Percentiles rank a stretch among this genome's conserved stretches.
These are phyloP conservation scores for Metschnikowia anglica DNA, from an alignment of 805 yeast species.

Conservation along the genomic window DNA sequence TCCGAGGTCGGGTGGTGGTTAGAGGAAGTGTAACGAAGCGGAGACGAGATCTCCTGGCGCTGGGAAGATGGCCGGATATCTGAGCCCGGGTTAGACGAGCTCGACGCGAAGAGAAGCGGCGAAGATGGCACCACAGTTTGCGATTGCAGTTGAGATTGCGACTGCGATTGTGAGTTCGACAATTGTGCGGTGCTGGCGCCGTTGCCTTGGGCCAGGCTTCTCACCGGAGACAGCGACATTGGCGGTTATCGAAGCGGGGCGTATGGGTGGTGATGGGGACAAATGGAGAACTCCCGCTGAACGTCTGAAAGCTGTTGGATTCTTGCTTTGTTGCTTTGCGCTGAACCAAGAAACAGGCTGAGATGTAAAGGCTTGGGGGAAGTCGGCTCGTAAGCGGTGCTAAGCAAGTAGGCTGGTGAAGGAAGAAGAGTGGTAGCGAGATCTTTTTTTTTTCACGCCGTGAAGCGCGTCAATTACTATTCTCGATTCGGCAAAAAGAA, in stretches of 20 bases:
- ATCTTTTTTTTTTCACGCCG: slow-evolving; percentile 3
- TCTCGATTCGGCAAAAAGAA: slow-evolving; percentile 25
- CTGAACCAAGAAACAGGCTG: too few species aligned
- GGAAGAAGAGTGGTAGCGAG: neutral
- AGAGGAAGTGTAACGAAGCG: slow-evolving; percentile 50
- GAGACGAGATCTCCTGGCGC: slow-evolving; percentile 44
- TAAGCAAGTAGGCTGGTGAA: neutral
- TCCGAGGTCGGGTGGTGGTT: slow-evolving; percentile 38
- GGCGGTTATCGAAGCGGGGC: too few species aligned
- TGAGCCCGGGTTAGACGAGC: slow-evolving; percentile 43
- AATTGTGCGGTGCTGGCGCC: slow-evolving; percentile 5
- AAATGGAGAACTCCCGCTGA: too few species aligned
- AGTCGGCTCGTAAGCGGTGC: neutral
- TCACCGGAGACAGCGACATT: slow-evolving; percentile 23
- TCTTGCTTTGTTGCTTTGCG: too few species aligned
- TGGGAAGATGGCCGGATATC: slow-evolving; percentile 29
- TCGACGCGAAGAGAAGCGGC: slow-evolving; percentile 53
- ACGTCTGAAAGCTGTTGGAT: too few species aligned
- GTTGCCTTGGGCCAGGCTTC: slow-evolving; percentile 19
- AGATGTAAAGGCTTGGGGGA: too few species aligned
- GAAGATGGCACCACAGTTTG: slow-evolving; percentile 52
- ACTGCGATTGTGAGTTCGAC: slow-evolving; percentile 18
- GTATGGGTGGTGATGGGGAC: neutral
- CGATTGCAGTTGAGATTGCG: slow-evolving; percentile 38
- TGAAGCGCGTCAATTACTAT: slow-evolving; percentile 31